These are phyloP conservation scores for Kuraishia piskuri DNA, from an alignment of 805 yeast species.

Conservation along the genomic window DNA sequence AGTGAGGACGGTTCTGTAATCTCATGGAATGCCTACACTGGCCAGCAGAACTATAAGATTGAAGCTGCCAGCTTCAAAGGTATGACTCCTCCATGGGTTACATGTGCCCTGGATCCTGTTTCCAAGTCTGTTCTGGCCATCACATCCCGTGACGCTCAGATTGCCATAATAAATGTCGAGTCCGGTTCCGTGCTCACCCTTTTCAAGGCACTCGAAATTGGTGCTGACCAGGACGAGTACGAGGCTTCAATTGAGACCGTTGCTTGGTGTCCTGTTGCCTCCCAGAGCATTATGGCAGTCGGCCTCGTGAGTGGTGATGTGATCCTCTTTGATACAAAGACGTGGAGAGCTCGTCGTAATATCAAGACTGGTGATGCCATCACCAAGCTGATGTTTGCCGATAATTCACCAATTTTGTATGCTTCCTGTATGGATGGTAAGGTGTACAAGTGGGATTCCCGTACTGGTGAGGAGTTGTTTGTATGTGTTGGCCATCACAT, in stretches of 20 bases:
- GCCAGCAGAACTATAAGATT: constrained; percentile 59
- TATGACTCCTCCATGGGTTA: constrained; percentile 81
- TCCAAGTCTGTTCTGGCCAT: constrained; percentile 49
- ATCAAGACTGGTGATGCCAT: constrained; percentile 72
- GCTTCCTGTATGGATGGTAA: constrained; percentile 82
- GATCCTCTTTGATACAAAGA: constrained; percentile 70
- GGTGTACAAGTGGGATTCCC: constrained; percentile 80
- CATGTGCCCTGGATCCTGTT: constrained; percentile 45
- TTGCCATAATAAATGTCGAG: constrained; percentile 69
- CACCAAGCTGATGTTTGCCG: constrained; percentile 67
- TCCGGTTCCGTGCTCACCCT: constrained; percentile 63
- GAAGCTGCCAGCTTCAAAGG: constrained; percentile 64
- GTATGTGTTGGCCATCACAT: constrained; percentile 87
- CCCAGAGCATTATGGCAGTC: constrained; percentile 60
- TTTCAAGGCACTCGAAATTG: constrained; percentile 55
- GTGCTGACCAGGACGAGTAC: constrained; percentile 45
- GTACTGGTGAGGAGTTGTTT: constrained; percentile 73
- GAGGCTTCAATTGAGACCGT: constrained; percentile 75
- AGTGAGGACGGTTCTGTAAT: constrained; percentile 84
- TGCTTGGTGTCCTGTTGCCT: constrained; percentile 57
- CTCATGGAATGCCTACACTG: constrained; percentile 84
- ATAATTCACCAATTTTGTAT: constrained; percentile 46
- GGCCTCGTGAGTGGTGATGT: constrained; percentile 88
- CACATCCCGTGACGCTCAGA: constrained; percentile 83
- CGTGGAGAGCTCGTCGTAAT: constrained; percentile 79